phyloP scores from a whole-genome alignment of 2,329 filamentous ascomycete genomes.

The Coleophoma crateriformis region DNA sequence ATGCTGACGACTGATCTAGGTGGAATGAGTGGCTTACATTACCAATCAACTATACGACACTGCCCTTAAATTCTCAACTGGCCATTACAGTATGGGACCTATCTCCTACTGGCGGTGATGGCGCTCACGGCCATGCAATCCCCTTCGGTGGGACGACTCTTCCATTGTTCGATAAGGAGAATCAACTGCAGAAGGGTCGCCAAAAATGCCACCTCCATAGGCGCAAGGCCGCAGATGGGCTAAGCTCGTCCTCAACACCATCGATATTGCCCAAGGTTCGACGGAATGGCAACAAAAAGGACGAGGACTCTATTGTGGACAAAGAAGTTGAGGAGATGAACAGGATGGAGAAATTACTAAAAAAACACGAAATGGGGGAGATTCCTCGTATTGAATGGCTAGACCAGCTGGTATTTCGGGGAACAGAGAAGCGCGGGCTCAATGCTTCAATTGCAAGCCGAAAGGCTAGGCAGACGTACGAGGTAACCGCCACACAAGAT shows the following conservation, averaged over 20 bases:
- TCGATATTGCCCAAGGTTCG: constrained; percentile 53
- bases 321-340: constrained; percentile 81
- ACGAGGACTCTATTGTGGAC: constrained; percentile 44
- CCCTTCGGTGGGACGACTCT: constrained; percentile 95
- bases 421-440: constrained; percentile 71
- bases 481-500: constrained; percentile 26
- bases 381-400: constrained; percentile 92
- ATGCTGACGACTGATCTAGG: constrained; percentile 31
- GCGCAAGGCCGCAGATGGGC: constrained; percentile 78
- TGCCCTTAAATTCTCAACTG: constrained; percentile 76
- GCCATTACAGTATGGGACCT: constrained; percentile 96
- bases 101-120: constrained; percentile 69
- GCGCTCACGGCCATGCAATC: constrained; percentile 69
- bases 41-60: constrained; percentile 76
- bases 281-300: constrained; percentile 38
- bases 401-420: constrained; percentile 88
- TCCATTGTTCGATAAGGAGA: constrained; percentile 85
- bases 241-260: constrained; percentile 74
- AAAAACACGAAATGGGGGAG: constrained; percentile 98
- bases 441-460: constrained; percentile 58
- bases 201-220: constrained; percentile 88
- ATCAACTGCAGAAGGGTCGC: constrained; percentile 82
- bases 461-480: constrained; percentile 26
- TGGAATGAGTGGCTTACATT: constrained; percentile 98
- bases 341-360: constrained; percentile 81